Conservation (phyloP, 2,329 filamentous ascomycete species). For the Ascocoryne sarcoides region DNA sequence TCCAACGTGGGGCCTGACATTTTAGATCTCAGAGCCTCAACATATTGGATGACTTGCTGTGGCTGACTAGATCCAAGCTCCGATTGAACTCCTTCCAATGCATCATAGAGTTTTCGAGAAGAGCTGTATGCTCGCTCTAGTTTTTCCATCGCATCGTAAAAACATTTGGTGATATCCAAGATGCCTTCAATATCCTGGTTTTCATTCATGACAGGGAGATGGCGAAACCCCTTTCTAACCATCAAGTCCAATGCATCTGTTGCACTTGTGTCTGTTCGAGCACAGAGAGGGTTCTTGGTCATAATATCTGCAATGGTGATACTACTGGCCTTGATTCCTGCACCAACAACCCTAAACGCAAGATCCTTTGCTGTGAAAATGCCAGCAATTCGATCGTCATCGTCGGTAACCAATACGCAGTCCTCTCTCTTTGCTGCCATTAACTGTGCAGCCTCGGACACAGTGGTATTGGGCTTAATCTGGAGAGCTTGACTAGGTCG, state of each 20-base stretch:
- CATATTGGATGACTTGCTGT: conserved; percentile 98
- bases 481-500: conserved; percentile 94
- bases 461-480: conserved; percentile 90
- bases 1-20: conserved; percentile 98
- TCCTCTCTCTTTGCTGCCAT: conserved; percentile 99
- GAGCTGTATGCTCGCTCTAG: conserved; percentile 94
- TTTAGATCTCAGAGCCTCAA: conserved; percentile 87
- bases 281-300: conserved; percentile 98
- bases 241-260: conserved; percentile 96
- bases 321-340: conserved; percentile 78
- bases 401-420: conserved; percentile 94
- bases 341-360: conserved; percentile 90
- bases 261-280: conserved; percentile 93
- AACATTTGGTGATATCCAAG: conserved; percentile 97
- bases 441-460: conserved; percentile 91
- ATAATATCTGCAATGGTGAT: conserved; percentile 97
- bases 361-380: conserved; percentile 99
- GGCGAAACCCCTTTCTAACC: conserved; percentile 96
- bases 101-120: conserved; percentile 96
- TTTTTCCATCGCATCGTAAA: conserved; percentile 99
- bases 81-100: conserved; percentile 92
- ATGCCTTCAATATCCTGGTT: conserved; percentile 99
- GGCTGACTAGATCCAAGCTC: conserved; percentile 93
- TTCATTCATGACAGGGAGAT: conserved; percentile 98
- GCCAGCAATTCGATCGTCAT: conserved; percentile 94